Evolutionary conservation across 2,329 filamentous ascomycete genomes (phyloP), one percentile per base, ranked within the genome.

Genomic region (Stachybotrys echinatus): DNA sequence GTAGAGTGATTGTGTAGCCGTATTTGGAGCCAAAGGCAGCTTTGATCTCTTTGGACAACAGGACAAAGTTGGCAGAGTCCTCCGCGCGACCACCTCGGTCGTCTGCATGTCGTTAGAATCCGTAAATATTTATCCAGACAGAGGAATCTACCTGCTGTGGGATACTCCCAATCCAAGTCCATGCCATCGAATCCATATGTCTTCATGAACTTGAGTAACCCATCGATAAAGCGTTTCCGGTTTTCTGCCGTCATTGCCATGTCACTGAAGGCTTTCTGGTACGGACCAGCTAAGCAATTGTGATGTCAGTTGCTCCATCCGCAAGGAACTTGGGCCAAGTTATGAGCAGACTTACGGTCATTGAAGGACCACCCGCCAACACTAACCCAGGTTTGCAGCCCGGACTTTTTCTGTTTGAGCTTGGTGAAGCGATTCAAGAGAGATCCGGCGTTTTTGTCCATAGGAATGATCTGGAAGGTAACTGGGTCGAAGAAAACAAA

Each of bases 111-210:
- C 17, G 31, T 37, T 37, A 37, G 17, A 37, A n/a, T 10, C 10
- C n/a, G n/a, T 37, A n/a, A 37, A n/a, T n/a, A 37, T 10, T n/a
- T 37, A 10, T 37, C n/a, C n/a, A n/a, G n/a, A n/a, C n/a, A n/a
- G n/a, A n/a, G n/a, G 12, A 31, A n/a, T 50, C 37, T 17, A 48
- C 48, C 39, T 12, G 54, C 50, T 4, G 47, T 48, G 10, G 62
- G 62, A 45, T 69, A 67, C 44, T 70, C 67, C 74, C 73, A 77
- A 52, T 77, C 70, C n/a, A 77, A 55, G 47, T 77, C 73, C 2
- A 74, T 60, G 3, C 72, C 73, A 50, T 72, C 68, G 46, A 77
- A 74, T 2, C 61, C 61, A 54, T 73, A 74, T 5, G 59, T 66
- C 2, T 57, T 21, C 57, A 77, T 64, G 54, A 78, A 76, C 1